Evolutionary conservation across 1,284 basidiomycete species (phyloP).

Genomic region (Porogramme epimiltina): DNA sequence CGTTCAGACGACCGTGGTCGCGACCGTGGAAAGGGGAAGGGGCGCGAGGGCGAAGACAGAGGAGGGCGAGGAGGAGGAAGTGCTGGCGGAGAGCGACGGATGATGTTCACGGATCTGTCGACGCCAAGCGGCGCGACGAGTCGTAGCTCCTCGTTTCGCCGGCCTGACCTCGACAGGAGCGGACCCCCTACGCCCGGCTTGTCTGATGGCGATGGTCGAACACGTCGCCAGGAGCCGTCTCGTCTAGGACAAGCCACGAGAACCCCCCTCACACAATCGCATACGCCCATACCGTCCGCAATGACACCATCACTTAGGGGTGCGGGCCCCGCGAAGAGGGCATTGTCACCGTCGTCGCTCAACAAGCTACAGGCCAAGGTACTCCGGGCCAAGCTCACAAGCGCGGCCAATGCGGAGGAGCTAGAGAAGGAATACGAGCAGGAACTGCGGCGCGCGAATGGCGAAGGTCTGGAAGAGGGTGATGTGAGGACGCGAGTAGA

Average conservation of each 20-base stretch:
- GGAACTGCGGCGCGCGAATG: constrained; percentile 55
- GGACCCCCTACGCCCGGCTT: constrained; percentile 62
- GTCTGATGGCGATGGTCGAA: constrained; percentile 38
- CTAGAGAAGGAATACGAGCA: constrained; percentile 86
- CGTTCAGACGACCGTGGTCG: constrained; percentile 20
- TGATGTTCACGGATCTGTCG: constrained; percentile 66
- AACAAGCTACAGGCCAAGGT: constrained; percentile 95
- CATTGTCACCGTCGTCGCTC: constrained; percentile 74
- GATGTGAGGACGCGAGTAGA: constrained; percentile 67
- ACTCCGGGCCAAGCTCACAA: constrained; percentile 87
- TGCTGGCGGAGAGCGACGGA: constrained; percentile 47
- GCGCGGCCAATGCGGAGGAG: constrained; percentile 67
- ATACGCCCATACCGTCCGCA: constrained; percentile 87
- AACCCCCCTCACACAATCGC: constrained; percentile 44
- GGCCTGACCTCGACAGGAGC: constrained; percentile 67
- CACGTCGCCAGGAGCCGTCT: constrained; percentile 53
- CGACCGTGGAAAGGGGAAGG: constrained; percentile 37
- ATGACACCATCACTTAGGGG: constrained; percentile 70
- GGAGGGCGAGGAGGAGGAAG: constrained; percentile 33
- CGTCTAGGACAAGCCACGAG: constrained; percentile 44
- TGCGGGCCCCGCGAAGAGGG: constrained; percentile 35
- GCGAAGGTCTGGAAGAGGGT: constrained; percentile 40
- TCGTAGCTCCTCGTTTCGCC: constrained; percentile 77
- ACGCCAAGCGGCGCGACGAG: constrained; percentile 66
- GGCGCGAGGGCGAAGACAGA: constrained; percentile 33